Base-by-base conservation (phyloP, 1,139 yeast species). In the Pichia sp. region DNA sequence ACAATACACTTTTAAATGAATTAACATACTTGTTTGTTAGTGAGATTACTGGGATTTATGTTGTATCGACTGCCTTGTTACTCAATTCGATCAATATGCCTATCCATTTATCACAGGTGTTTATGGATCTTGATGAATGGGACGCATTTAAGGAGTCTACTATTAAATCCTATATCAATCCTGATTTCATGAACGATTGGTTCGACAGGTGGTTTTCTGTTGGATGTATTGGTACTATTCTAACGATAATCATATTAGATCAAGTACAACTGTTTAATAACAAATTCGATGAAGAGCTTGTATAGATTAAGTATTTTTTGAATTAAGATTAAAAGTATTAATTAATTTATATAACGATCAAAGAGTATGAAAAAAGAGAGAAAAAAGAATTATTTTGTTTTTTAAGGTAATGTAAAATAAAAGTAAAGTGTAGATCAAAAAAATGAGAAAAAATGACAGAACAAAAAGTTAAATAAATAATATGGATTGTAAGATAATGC, bases 61-160 rank as follows among this genome's bases (percentile, higher is more conserved):
- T 85, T 2, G 73, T 90, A 30, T 85, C 96, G 0, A 87, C 96
- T 0, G 83, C 93, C 2, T 69, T 90, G 24, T 72, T 90, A 57
- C 75, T 90, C 46, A 75, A 96, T 48, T 79, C 93, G 24, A 68
- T 70, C n/a, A 77, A 74, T 14, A 63, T 73, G 52, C 57, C 49
- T 20, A 44, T 47, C 22, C 56, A 47, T 40, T 46, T 42, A 34
- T 22, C 40, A 6, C 38, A 44, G 15, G 27, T 45, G 12, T 32
- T 38, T 15, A 50, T 50, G 33, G 21, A 31, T 47, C 37, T 44
- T 20, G 31, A 30, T 11, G 33, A 30, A n/a, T 47, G 51, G 50
- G 32, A 38, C 3, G 12, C 21, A 12, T 33, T 24, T 21, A 41
- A 68, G 73, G 15, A 18, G 8, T n/a, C 18, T 4, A 31, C 17